A percentile compares a stretch with the other conserved stretches of the same genome.
These are phyloP conservation scores for Chaetomium fimeti DNA, from an alignment of 495 filamentous ascomycete genomes.

Conservation along the genomic window DNA sequence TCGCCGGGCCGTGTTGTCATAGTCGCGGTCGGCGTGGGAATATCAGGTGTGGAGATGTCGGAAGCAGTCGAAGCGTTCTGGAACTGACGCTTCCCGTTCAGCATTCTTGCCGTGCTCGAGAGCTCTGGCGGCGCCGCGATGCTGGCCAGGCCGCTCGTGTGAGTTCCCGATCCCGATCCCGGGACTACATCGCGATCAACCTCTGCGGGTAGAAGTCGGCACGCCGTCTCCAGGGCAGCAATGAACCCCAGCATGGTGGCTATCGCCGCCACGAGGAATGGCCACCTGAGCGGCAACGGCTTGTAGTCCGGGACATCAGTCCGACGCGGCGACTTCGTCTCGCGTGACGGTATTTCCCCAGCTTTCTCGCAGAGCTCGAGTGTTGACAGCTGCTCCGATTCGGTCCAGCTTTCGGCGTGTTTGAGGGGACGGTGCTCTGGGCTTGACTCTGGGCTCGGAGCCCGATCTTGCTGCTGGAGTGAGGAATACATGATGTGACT, in stretches of 20 bases:
- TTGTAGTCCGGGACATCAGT: neutral
- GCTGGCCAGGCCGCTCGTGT: neutral
- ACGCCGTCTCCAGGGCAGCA: conserved; percentile 1
- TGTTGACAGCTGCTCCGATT: neutral
- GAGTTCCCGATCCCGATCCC: neutral
- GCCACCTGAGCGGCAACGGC: neutral
- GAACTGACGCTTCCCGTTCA: neutral
- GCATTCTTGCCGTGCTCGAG: neutral
- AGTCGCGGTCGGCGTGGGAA: neutral
- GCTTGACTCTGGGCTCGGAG: neutral
- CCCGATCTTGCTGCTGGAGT: neutral
- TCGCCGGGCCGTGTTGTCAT: neutral
- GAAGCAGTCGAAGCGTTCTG: neutral
- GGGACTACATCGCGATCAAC: neutral
- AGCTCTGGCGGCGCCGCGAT: neutral
- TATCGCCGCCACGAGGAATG: neutral
- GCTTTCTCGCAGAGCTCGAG: neutral
- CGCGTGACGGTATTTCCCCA: neutral
- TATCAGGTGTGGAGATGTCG: neutral
- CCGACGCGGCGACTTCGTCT: neutral
- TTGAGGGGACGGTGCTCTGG: neutral
- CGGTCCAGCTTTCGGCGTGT: neutral
- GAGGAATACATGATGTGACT: neutral
- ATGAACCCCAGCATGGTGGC: neutral
- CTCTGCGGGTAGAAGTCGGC: neutral